Evolutionary conservation across 2,329 filamentous ascomycete genomes (phyloP).

Genomic region (Dactylellina sp.): DNA sequence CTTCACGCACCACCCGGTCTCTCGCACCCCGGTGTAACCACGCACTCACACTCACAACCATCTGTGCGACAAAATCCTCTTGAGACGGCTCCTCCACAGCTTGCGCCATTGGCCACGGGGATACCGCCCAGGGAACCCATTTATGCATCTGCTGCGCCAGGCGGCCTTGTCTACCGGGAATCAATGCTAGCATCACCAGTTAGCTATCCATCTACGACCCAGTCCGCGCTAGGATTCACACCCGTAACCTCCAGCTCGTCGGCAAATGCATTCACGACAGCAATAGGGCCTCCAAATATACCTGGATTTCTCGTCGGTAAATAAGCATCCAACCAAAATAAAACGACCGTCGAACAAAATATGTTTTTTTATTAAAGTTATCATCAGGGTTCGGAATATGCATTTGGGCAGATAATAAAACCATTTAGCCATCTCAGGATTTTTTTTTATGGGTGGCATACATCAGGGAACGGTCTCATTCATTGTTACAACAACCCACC

Average conservation of each 20-base stretch:
- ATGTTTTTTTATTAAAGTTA: constrained; percentile 8
- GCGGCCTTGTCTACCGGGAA: constrained; percentile 39
- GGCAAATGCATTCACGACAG: constrained; percentile 41
- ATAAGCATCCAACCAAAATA: constrained; percentile 17
- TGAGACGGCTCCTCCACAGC: constrained; percentile 24
- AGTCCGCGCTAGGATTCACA: constrained; percentile 49
- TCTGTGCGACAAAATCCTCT: constrained; percentile 40
- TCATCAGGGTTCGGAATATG: constrained; percentile 33
- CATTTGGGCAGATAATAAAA: constrained; percentile 33
- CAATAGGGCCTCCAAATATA: constrained; percentile 54
- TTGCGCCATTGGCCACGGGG: constrained; percentile 34
- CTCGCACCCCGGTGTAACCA: constrained; percentile 52
- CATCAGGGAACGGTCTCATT: constrained; percentile 12
- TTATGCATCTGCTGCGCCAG: constrained; percentile 26
- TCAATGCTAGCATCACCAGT: constrained; percentile 47
- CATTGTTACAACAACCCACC: neutral
- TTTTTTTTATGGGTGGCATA: constrained; percentile 15
- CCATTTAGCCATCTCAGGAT: neutral
- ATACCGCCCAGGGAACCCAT: constrained; percentile 40
- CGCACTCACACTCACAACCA: no score
- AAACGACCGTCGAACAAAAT: constrained; percentile 3
- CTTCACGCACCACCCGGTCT: constrained; percentile 56
- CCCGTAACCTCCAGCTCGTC: constrained; percentile 48
- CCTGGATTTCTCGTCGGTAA: constrained; percentile 51
- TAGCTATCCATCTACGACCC: constrained; percentile 40